Base-by-base conservation (phyloP, 2,329 filamentous ascomycete genomes). In the Pseudofabraea citricarpa region DNA sequence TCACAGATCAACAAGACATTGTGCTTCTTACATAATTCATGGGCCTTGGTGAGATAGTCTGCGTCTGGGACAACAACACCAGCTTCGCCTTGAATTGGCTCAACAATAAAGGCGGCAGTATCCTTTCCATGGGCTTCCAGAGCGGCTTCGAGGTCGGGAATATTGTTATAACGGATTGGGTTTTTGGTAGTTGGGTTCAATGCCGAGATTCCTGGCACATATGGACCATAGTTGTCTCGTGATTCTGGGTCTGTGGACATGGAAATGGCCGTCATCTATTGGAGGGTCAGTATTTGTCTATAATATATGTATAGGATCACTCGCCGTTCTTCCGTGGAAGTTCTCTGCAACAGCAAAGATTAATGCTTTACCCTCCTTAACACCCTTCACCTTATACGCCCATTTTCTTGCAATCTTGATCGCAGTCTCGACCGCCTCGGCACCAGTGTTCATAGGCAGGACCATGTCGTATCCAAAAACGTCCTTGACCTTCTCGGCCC, bases 401-500 rank as follows among this genome's bases (percentile, higher is more conserved):
- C 91, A 97, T 70, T 97, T 97, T 54, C 91, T 79, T 46, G 91
- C 91, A 68, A 97, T 83, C 76, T 97, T 97, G 70, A 97, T 83
- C 10, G 86, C 90, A 0, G 91, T 96, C 75, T 97, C 91, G 26
- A 95, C 90, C 7, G 91, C 91, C 70, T 97, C 91, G 18, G 91
- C 91, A 46, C 91, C 91, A 2, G 91, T 97, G 73, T 96, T 96
- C 90, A 97, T 96, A 53, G 91, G 91, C 65, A 97, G 70, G 24
- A 95, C 89, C 91, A 96, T 96, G 67, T 97, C 91, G 64, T 94
- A 97, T 49, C 89, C 90, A 64, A 96, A 95, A 63, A 87, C 83
- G 54, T 80, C 70, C 56, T 87, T 90, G 51, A 95, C 84, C 69
- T 93, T 95, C 69, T 95, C 85, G 6, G 91, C 91, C 75, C 95